Base-by-base conservation (phyloP, 2,329 filamentous ascomycete species). In the Fusarium cicatricum region DNA sequence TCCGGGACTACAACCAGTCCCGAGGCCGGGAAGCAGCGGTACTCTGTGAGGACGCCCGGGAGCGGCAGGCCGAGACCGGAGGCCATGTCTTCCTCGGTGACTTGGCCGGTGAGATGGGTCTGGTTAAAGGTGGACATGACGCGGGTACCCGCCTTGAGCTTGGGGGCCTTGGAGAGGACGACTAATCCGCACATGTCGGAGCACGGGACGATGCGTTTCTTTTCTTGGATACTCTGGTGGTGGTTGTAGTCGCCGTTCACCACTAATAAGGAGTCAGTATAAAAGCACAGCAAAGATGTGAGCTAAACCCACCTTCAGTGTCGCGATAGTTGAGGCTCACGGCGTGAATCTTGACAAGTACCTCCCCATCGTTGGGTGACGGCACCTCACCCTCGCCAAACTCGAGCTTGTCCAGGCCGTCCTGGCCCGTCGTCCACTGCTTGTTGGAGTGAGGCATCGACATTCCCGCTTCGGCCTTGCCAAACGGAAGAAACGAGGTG, bases 171-270 rank as follows among this genome's bases (percentile, higher is more conserved):
- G 10, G 77, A 74, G n/a, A 74, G 76, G 2, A 83, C 75, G 39
- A 91, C 77, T 9, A 79, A 78, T 38, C 88, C 89, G 73, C 86
- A 89, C 80, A 89, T 89, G 72, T 91, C 89, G 17, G 86, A 89
- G 72, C 85, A 88, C 2, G 87, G 87, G 2, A 90, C 84, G 11
- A 90, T 65, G 50, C 78, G 55, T 47, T 73, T 47, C 46, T 71
- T 58, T 32, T 71, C 61, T 12, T 71, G 56, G 39, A 85, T 74
- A 4, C 80, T 78, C 63, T 82, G 80, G 75, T 90, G 86, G 72
- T 90, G 86, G 68, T 79, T 85, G 75, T 90, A 91, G 11, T 85
- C 77, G 26, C 88, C 88, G 76, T 82, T 86, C 67, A 78, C 79
- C 16, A 90, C 88, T 88, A 12, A 12, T 11, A n/a, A n/a, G n/a